Conservation (phyloP, 176 grass and related monocot genomes). For the Aegilops bicornis region DNA sequence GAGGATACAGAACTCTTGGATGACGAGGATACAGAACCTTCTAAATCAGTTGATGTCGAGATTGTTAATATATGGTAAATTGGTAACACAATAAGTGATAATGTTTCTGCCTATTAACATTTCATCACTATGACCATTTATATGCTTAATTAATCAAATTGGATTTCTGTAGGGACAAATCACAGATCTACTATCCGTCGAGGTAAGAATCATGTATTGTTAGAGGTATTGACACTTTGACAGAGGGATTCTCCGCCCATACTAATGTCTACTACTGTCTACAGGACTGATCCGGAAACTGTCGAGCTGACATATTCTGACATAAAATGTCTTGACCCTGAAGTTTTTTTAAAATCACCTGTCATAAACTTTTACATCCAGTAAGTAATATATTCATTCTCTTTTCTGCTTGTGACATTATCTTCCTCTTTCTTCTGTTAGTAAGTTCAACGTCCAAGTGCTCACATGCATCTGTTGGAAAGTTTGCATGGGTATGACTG, state of each 20-base stretch:
- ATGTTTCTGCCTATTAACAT: slow-evolving; percentile 3
- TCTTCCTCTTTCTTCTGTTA: slow-evolving; percentile 19
- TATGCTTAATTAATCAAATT: slow-evolving; percentile 28
- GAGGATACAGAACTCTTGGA: slow-evolving; percentile 42
- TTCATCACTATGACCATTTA: background rate
- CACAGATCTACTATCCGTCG: slow-evolving; percentile 52
- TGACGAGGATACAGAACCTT: slow-evolving; percentile 39
- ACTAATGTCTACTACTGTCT: slow-evolving; percentile 33
- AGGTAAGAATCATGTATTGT: slow-evolving; percentile 31
- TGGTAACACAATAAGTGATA: slow-evolving; percentile 26
- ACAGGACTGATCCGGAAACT: slow-evolving; percentile 41
- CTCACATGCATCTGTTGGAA: background rate
- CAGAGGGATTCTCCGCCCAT: background rate
- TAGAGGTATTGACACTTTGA: background rate
- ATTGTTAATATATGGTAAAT: slow-evolving; percentile 49
- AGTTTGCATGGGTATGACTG: slow-evolving; percentile 6
- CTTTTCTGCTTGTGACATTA: background rate
- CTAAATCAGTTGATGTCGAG: slow-evolving; percentile 17
- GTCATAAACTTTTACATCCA: slow-evolving; percentile 59
- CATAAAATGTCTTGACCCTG: slow-evolving; percentile 49
- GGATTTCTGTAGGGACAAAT: slow-evolving; percentile 35
- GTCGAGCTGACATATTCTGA: slow-evolving; percentile 42
- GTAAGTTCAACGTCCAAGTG: slow-evolving; percentile 5
- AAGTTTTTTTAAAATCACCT: slow-evolving; percentile 52
- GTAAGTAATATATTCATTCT: slow-evolving; percentile 38